Evolutionary conservation across 805 yeast genomes (phyloP), one percentile per base, ranked within the genome.

Genomic region (Blastobotrys robertii): DNA sequence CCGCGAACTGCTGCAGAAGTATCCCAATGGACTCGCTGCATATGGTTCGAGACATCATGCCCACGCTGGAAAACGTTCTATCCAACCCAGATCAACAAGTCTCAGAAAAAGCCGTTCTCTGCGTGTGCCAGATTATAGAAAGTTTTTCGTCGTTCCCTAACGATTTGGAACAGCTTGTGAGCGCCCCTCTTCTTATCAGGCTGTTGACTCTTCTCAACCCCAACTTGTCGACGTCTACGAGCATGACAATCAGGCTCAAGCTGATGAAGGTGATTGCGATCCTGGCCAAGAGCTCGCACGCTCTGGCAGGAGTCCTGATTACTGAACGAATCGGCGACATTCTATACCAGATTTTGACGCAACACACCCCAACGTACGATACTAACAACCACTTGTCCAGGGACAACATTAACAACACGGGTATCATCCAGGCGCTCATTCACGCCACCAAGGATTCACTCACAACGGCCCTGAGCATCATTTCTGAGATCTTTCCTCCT

Each of bases 351-450:
- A 68, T 80, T 1, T 60, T 84, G 43, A 65, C 72, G 16, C 72
- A 69, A 34, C 78, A 70, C 51, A 68, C 74, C 8, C 56, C 60
- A 2, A 50, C 50, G 29, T 45, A 50, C 25, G 58, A 55, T 11
- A 37, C 43, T 15, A 42, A 52, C 9, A 47, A 50, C 25, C 46
- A 49, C 29, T 38, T 48, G 29, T 73, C 72, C 44, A 46, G 40
- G 15, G 39, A 51, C 5, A 54, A 46, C 4, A 55, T 50, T 4
- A 56, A 64, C 6, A 55, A 46, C 34, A 42, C 51, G 1, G 57
- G 76, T 1, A 66, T 85, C 4, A 74, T 81, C 37, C 94, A 84
- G 53, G 74, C 84, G 0, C 60, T 86, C 33, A 80, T 84, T 77
- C 74, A 79, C 42, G 74, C 79, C 2, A 87, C 90, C 0, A 81